Percentiles rank a stretch among this genome's conserved stretches.
Evolutionary conservation across 768 basidiomycete species (phyloP).

Genomic region (Lepiota venenata): DNA sequence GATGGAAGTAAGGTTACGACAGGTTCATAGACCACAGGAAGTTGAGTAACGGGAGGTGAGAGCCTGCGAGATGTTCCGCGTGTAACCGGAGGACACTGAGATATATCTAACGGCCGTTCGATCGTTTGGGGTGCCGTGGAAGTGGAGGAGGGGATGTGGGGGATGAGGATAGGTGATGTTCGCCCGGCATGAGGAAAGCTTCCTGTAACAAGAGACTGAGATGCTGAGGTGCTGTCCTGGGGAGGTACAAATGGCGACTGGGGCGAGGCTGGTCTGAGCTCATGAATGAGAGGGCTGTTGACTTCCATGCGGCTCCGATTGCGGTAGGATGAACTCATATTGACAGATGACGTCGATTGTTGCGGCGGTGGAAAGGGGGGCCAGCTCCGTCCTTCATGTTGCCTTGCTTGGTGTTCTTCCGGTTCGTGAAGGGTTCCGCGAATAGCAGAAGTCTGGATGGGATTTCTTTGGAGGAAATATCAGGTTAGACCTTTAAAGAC

Average conservation of each 20-base stretch:
- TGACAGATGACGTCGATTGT: neutral
- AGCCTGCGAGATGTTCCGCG: neutral
- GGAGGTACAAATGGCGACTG: neutral
- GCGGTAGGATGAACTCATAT: neutral
- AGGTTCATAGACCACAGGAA: neutral
- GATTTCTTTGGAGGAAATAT: neutral
- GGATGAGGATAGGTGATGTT: neutral
- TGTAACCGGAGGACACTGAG: neutral
- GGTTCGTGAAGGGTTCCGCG: neutral
- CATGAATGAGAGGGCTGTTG: neutral
- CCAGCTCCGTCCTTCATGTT: neutral
- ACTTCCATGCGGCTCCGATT: slow-evolving; percentile 7
- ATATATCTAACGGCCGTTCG: neutral
- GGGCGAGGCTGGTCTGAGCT: slow-evolving; percentile 1
- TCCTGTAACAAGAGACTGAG: neutral
- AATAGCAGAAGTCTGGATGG: slow-evolving; percentile 7
- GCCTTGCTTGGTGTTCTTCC: neutral
- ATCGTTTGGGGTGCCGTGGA: neutral
- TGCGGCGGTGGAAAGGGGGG: neutral
- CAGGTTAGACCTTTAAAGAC: neutral
- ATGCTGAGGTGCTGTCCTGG: neutral
- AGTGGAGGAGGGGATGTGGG: too few species aligned
- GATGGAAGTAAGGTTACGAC: neutral
- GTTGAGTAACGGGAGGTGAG: neutral
- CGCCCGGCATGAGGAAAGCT: neutral